Conservation (phyloP, 352 stramenopile genomes). For the Globisporangium acanthophoron region DNA sequence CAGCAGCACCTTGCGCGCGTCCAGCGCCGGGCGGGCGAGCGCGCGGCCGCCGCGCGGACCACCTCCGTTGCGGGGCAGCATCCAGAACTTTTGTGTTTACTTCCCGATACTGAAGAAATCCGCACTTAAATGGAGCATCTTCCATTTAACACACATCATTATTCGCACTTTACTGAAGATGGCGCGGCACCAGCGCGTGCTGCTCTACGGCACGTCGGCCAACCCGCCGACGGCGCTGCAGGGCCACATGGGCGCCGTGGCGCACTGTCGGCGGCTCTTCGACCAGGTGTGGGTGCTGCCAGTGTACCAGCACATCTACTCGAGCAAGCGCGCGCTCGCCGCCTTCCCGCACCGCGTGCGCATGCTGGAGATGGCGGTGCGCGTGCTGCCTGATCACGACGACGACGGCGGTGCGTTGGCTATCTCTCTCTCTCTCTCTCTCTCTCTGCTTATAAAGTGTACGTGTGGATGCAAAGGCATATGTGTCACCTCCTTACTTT, state of each 20-base stretch:
- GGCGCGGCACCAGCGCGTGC: conserved; percentile 23
- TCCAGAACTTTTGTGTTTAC: conserved; percentile 1
- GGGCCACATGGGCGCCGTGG: conserved; percentile 79
- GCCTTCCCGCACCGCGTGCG: conserved; percentile 65
- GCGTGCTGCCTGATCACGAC: conserved; percentile 18
- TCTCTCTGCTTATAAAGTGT: too few relatives aligned
- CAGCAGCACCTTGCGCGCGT: conserved; percentile 54
- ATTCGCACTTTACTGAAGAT: too few relatives aligned
- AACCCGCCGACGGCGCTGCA: conserved; percentile 69
- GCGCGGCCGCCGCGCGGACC: conserved; percentile 2
- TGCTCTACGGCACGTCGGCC: conserved; percentile 82
- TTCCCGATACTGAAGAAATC: neutral
- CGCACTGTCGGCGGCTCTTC: conserved; percentile 51
- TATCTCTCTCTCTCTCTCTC: neutral
- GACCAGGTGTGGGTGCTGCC: conserved; percentile 89
- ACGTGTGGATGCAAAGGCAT: too few relatives aligned
- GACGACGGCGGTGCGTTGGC: neutral
- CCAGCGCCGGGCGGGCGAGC: conserved; percentile 12
- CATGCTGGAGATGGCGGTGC: conserved; percentile 64
- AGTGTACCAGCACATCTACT: conserved; percentile 88
- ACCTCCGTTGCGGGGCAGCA: conserved; percentile 30
- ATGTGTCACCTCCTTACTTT: too few relatives aligned
- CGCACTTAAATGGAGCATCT: too few relatives aligned
- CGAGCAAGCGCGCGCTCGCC: conserved; percentile 67
- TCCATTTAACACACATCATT: too few relatives aligned